Evolutionary conservation across 768 basidiomycete genomes (phyloP).

Genomic region (Agaricus subrufescens): DNA sequence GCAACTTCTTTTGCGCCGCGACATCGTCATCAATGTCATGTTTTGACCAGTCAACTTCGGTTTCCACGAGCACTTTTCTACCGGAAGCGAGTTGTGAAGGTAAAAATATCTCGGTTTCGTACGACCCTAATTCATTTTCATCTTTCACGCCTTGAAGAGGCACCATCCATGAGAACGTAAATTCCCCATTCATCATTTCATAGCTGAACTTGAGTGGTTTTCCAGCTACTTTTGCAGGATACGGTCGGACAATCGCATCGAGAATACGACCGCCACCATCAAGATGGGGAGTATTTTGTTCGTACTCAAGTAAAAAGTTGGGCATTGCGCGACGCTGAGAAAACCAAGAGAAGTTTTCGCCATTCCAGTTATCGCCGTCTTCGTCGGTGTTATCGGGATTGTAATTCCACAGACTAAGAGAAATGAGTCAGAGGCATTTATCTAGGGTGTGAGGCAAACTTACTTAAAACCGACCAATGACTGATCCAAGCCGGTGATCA

Average conservation of each 20-base stretch:
- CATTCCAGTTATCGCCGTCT: constrained; percentile 88
- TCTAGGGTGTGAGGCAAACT: constrained; percentile 24
- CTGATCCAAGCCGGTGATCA: constrained; percentile 78
- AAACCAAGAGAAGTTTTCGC: constrained; percentile 98
- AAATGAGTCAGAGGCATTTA: background rate
- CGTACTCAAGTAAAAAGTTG: constrained; percentile 46
- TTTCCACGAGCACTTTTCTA: constrained; percentile 53
- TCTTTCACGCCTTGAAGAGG: constrained; percentile 1
- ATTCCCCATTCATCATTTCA: constrained; percentile 69
- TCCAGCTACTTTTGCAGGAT: constrained; percentile 87
- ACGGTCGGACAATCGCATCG: constrained; percentile 79
- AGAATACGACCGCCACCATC: constrained; percentile 84
- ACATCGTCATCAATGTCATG: background rate
- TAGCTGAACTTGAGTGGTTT: constrained; percentile 72
- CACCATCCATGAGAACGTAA: constrained; percentile 57
- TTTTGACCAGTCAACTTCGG: constrained; percentile 28
- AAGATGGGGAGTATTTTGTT: constrained; percentile 61
- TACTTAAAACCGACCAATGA: constrained; percentile 83
- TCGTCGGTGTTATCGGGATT: constrained; percentile 82
- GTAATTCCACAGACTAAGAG: constrained; percentile 84
- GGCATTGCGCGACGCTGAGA: constrained; percentile 55
- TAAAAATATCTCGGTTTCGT: constrained; percentile 81
- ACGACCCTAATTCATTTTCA: constrained; percentile 22
- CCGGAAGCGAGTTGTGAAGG: constrained; percentile 59
- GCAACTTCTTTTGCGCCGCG: background rate